These are phyloP conservation scores for Aspergillus clavatus DNA, from an alignment of 2,329 filamentous ascomycete species.

Conservation along the genomic window DNA sequence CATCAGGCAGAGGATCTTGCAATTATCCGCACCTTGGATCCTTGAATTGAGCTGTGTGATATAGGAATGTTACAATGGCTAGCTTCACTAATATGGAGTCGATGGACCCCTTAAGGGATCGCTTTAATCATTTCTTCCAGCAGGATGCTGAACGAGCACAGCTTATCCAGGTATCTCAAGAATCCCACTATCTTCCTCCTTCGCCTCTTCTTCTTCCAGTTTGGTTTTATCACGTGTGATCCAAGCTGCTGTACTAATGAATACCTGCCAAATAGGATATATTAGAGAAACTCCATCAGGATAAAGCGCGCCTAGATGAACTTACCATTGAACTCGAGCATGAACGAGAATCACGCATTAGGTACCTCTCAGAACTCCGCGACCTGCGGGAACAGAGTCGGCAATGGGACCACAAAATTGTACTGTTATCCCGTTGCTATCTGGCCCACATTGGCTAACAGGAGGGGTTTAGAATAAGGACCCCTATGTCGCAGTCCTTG, in stretches of 20 bases:
- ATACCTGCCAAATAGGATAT: not conserved
- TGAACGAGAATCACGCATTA: not conserved
- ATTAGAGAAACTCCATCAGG: not conserved
- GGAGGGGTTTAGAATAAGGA: conserved; percentile 3
- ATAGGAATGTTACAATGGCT: not conserved
- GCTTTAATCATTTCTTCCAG: not conserved
- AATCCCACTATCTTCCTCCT: too few relatives aligned
- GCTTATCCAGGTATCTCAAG: not conserved
- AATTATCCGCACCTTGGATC: too few relatives aligned
- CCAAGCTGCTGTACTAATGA: not conserved
- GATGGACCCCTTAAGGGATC: not conserved
- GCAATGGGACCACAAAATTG: not conserved
- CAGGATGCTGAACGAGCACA: not conserved
- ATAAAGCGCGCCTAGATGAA: not conserved
- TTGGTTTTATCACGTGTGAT: too few relatives aligned
- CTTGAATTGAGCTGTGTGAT: not conserved
- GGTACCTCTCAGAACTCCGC: not conserved
- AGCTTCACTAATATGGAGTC: not conserved
- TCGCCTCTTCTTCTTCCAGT: not conserved
- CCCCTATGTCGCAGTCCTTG: conserved; percentile 8
- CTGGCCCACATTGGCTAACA: too few relatives aligned
- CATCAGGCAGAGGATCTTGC: too few relatives aligned
- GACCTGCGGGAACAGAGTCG: not conserved
- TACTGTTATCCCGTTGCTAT: not conserved
- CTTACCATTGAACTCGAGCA: not conserved